Base-by-base conservation (phyloP, 768 basidiomycete genomes). In the Calocybe gangraenosa region DNA sequence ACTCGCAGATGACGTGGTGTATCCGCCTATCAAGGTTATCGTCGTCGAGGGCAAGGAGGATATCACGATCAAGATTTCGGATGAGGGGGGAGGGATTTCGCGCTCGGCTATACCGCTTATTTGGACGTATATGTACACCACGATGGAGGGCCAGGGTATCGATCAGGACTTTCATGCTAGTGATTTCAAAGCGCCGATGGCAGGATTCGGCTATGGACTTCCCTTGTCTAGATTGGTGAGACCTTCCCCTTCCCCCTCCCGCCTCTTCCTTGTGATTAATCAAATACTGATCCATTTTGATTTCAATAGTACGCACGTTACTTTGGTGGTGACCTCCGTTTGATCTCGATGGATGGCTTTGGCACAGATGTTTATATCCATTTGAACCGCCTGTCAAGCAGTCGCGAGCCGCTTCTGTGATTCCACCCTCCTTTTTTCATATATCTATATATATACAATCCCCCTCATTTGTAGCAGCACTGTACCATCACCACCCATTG, bases 301-400 rank as follows among this genome's bases (percentile, higher is more conserved):
- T 28, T 28, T 32, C 10, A 30, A 14, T 55, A 91, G 81, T 99
- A 98, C 57, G 93, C 94, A 0, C 73, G 95, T 38, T 99, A 96
- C 62, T 96, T 97, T 58, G 95, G 92, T 0, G 90, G 92, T 0
- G 94, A 98, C 63, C 68, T 99, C 21, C 75, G 90, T 14, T 65
- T 99, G 45, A 99, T 99, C 51, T 87, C 92, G 34, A 98, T 99
- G 94, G 96, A 99, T 51, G 95, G 96, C n/a, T 92, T 88, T 58
- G 92, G 92, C 8, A 92, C 89, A 28, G 92, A 95, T 59, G 88
- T 93, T 2, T 95, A 94, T 60, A 92, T 95, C 51, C 92, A 94
- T 61, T 68, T 93, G 42, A 93, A 93, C 60, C 75, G 84, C 37
- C 74, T 93, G 13, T 89, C 87, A 8, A 90, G 86, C 58, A 89